Base-by-base conservation (phyloP, 768 basidiomycete genomes). In the Russula virescens region DNA sequence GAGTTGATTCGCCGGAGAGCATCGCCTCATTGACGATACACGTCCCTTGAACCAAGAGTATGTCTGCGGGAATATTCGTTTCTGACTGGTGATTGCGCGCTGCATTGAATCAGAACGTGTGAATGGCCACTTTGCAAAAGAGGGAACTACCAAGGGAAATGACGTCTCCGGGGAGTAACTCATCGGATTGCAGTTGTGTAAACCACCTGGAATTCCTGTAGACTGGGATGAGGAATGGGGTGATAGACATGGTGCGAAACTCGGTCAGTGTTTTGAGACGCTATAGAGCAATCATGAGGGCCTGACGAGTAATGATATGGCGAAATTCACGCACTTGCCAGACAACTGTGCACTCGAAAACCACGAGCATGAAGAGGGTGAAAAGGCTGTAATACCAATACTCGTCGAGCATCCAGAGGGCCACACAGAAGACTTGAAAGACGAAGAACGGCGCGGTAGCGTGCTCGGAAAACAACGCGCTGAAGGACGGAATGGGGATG, bases 341-440 rank as follows among this genome's bases (percentile, higher is more conserved):
- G 34, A 98, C 96, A 25, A 97, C 94, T 1, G 97, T 98, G 75
- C 95, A 98, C 76, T 99, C 97, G 71, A 99, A 99, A 66, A 97
- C 89, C 51, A 99, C 77, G 40, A 99, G 80, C 97, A 99, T 99
- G 83, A 99, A 98, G 26, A 95, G 80, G 2, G 97, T 98, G 77
- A 99, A 99, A 45, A 99, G 74, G 60, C 90, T 89, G 79, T 98
- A 99, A 73, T 97, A 98, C 95, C 94, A 98, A 73, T 98, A 99
- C 73, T 98, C 97, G 69, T 99, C 97, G 69, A 99, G 75, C 72
- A 90, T 93, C 97, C 97, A 99, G 11, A 99, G 78, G 0, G 91
- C 94, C 1, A 98, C 97, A 66, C 97, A 98, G 76, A 99, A 98
- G 19, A 98, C 76, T 75, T 99, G 97, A 76, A 99, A 99, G 28